phyloP scores from a whole-genome alignment of 768 basidiomycete genomes.

The Thelephora ganbajun region DNA sequence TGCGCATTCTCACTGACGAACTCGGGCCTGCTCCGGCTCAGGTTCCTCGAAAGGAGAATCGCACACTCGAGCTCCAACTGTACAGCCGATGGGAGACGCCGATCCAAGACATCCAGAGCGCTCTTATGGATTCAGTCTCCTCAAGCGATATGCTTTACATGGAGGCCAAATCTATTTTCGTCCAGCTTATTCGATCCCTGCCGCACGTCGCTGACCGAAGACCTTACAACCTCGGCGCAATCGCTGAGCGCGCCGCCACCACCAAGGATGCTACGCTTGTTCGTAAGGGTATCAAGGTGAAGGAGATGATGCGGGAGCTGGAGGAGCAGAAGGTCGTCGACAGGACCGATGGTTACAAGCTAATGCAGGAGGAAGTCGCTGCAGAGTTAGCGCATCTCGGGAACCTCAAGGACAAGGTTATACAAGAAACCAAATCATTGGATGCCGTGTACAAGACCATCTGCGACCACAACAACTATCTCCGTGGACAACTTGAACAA shows the following conservation, averaged over 20 bases:
- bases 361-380: slow-evolving; percentile 96
- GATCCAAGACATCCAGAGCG: slow-evolving; percentile 92
- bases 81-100: slow-evolving; percentile 99
- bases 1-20: slow-evolving; percentile 93
- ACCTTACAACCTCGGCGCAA: slow-evolving; percentile 76
- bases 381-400: slow-evolving; percentile 94
- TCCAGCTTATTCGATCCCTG: slow-evolving; percentile 91
- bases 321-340: slow-evolving; percentile 87
- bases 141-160: slow-evolving; percentile 98
- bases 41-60: slow-evolving; percentile 96
- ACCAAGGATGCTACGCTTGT: slow-evolving; percentile 95
- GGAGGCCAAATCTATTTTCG: slow-evolving; percentile 99
- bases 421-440: slow-evolving; percentile 81
- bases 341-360: slow-evolving; percentile 65
- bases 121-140: slow-evolving; percentile 93
- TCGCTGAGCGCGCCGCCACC: slow-evolving; percentile 92
- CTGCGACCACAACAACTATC: slow-evolving; percentile 96
- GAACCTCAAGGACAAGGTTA: slow-evolving; percentile 90
- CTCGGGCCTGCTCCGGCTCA: slow-evolving; percentile 87
- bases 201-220: slow-evolving; percentile 72
- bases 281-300: slow-evolving; percentile 96
- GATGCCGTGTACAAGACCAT: slow-evolving; percentile 99
- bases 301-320: slow-evolving; percentile 95
- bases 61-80: slow-evolving; percentile 79
- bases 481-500: slow-evolving; percentile 92